phyloP scores from a whole-genome alignment of 169 alveolate species.

The Plasmodium vinckei region DNA sequence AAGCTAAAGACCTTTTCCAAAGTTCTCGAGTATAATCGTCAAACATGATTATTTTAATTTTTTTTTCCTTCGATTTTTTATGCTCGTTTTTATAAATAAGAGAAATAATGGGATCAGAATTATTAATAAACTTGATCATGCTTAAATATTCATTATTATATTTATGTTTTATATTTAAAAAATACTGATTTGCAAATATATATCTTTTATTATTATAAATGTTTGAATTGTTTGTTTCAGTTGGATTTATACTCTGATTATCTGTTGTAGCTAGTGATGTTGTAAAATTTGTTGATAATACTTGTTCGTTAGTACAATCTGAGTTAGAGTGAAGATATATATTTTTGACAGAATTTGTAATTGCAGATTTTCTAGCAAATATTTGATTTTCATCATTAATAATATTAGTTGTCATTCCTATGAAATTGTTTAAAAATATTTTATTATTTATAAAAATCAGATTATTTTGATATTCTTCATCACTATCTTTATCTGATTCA shows the following conservation, averaged over 20 bases:
- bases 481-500: slow-evolving; percentile 58
- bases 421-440: slow-evolving; percentile 60
- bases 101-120: slow-evolving; percentile 36
- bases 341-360: slow-evolving; percentile 40
- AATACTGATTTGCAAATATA: slow-evolving; percentile 51
- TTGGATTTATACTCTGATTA: no score
- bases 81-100: slow-evolving; percentile 39
- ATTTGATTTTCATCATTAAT: slow-evolving; percentile 8
- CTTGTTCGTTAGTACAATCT: slow-evolving; percentile 61
- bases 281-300: slow-evolving; percentile 9
- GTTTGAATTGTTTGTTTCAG: neutral
- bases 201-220: slow-evolving; percentile 16
- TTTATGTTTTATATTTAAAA: slow-evolving; percentile 52
- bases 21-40: slow-evolving; percentile 76
- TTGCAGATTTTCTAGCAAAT: slow-evolving; percentile 71
- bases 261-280: slow-evolving; percentile 6
- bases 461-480: slow-evolving; percentile 12
- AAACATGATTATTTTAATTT: slow-evolving; percentile 58
- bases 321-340: slow-evolving; percentile 20
- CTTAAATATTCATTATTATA: slow-evolving; percentile 60
- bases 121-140: slow-evolving; percentile 49
- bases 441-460: slow-evolving; percentile 32
- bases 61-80: slow-evolving; percentile 28
- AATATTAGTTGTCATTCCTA: slow-evolving; percentile 37
- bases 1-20: slow-evolving; percentile 67